These are phyloP conservation scores for Arachis stenosperma DNA, from an alignment of 306 rosid genomes.

Conservation along the genomic window DNA sequence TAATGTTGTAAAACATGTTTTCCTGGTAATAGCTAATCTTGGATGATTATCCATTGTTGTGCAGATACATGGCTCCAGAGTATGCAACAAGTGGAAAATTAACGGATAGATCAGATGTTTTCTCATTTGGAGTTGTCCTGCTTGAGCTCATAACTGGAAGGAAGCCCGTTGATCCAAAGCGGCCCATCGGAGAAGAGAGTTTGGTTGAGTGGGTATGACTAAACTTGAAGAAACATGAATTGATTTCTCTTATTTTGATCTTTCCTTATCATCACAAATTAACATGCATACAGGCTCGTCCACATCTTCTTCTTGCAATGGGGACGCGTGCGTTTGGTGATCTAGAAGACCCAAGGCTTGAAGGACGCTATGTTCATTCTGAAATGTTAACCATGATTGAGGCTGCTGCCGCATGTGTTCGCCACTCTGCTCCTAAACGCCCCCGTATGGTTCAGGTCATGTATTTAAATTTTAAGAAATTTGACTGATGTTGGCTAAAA, in stretches of 20 bases:
- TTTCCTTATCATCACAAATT: conserved; percentile 17
- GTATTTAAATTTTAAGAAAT: too few species aligned
- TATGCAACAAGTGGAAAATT: conserved; percentile 94
- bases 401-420: conserved; percentile 95
- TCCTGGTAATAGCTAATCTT: too few species aligned
- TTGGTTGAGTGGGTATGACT: conserved; percentile 94
- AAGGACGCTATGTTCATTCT: conserved; percentile 56
- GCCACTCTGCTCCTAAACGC: conserved; percentile 86
- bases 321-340: conserved; percentile 63
- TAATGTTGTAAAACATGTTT: not conserved
- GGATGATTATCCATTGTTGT: not conserved
- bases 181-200: conserved; percentile 93
- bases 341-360: conserved; percentile 75
- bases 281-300: conserved; percentile 75
- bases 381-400: conserved; percentile 86
- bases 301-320: conserved; percentile 66
- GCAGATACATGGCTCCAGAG: conserved; percentile 96
- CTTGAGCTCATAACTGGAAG: conserved; percentile 89
- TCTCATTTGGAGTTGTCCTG: conserved; percentile 93
- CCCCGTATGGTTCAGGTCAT: conserved; percentile 92
- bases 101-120: conserved; percentile 95
- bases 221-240: too few species aligned
- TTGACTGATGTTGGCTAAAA: too few species aligned
- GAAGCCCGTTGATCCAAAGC: conserved; percentile 81
- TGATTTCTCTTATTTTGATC: not conserved